These are phyloP conservation scores for Tothia fuscella DNA, from an alignment of 2,329 filamentous ascomycete genomes.

Conservation along the genomic window DNA sequence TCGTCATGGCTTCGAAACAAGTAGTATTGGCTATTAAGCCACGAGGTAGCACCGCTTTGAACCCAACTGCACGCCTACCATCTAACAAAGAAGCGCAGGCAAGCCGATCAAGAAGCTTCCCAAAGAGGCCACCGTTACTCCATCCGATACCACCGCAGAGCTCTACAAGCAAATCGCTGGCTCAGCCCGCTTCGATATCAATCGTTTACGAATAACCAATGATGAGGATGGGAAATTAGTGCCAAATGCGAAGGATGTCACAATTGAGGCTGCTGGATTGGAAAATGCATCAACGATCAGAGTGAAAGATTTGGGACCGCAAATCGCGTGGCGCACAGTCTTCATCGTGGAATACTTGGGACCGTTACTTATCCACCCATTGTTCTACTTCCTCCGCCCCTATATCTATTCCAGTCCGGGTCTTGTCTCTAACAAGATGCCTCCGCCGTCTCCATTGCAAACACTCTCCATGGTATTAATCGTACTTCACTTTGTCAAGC, in stretches of 20 bases:
- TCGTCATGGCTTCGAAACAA: slow-evolving; percentile 31
- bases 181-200: slow-evolving; percentile 41
- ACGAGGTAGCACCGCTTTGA: slow-evolving; percentile 25
- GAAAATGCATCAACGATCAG: slow-evolving; percentile 53
- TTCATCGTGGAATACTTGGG: slow-evolving; percentile 93
- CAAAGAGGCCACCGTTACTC: slow-evolving; percentile 39
- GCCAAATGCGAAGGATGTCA: slow-evolving; percentile 41
- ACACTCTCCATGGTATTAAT: slow-evolving; percentile 63
- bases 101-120: slow-evolving; percentile 51
- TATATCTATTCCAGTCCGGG: slow-evolving; percentile 51
- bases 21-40: slow-evolving; percentile 34
- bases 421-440: slow-evolving; percentile 22
- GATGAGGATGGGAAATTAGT: slow-evolving; percentile 48
- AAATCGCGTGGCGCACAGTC: slow-evolving; percentile 86
- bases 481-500: slow-evolving; percentile 79
- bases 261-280: slow-evolving; percentile 43
- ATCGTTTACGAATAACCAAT: slow-evolving; percentile 53
- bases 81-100: slow-evolving; percentile 28
- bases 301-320: slow-evolving; percentile 86
- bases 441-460: slow-evolving; percentile 52
- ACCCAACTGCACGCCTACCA: neutral
- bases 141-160: slow-evolving; percentile 40
- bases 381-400: slow-evolving; percentile 58
- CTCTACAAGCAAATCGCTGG: slow-evolving; percentile 46
- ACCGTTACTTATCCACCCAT: slow-evolving; percentile 74